Evolutionary conservation across 2,329 filamentous ascomycete species (phyloP).

Genomic region (Fusarium fracticaudum): DNA sequence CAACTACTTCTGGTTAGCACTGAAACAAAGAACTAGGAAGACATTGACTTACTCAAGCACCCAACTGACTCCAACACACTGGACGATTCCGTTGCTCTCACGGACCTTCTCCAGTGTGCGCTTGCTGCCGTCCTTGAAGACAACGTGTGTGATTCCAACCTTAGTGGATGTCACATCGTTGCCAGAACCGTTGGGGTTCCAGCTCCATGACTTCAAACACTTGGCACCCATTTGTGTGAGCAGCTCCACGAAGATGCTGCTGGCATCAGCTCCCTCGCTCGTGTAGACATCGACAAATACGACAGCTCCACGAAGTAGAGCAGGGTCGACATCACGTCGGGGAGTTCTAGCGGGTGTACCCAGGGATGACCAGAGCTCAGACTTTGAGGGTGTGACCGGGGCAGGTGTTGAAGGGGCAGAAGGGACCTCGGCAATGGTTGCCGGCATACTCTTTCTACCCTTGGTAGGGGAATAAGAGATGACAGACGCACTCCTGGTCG

Average conservation of each 20-base stretch:
- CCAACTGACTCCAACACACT: slow-evolving; percentile 89
- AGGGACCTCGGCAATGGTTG: slow-evolving; percentile 26
- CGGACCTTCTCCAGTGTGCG: slow-evolving; percentile 84
- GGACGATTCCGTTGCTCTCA: slow-evolving; percentile 76
- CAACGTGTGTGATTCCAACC: slow-evolving; percentile 85
- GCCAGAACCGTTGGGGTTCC: slow-evolving; percentile 64
- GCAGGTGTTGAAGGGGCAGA: slow-evolving; percentile 46
- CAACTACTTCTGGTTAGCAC: slow-evolving; percentile 63
- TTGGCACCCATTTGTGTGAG: slow-evolving; percentile 83
- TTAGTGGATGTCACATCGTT: slow-evolving; percentile 56
- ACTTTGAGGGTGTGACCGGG: slow-evolving; percentile 56
- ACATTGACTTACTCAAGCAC: slow-evolving; percentile 77
- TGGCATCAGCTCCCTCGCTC: slow-evolving; percentile 82
- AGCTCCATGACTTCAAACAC: slow-evolving; percentile 79
- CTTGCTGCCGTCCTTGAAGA: slow-evolving; percentile 88
- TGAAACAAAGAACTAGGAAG: background rate
- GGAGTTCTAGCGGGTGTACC: slow-evolving; percentile 67
- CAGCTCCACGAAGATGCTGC: slow-evolving; percentile 82
- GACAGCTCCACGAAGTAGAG: slow-evolving; percentile 73
- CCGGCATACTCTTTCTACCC: slow-evolving; percentile 46
- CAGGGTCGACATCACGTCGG: slow-evolving; percentile 61
- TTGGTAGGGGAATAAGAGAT: slow-evolving; percentile 65
- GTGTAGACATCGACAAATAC: slow-evolving; percentile 88
- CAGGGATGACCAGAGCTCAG: slow-evolving; percentile 62
- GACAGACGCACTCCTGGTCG: slow-evolving; percentile 60